These are phyloP conservation scores for Penicillium fimorum DNA, from an alignment of 495 filamentous ascomycete species.

Conservation along the genomic window DNA sequence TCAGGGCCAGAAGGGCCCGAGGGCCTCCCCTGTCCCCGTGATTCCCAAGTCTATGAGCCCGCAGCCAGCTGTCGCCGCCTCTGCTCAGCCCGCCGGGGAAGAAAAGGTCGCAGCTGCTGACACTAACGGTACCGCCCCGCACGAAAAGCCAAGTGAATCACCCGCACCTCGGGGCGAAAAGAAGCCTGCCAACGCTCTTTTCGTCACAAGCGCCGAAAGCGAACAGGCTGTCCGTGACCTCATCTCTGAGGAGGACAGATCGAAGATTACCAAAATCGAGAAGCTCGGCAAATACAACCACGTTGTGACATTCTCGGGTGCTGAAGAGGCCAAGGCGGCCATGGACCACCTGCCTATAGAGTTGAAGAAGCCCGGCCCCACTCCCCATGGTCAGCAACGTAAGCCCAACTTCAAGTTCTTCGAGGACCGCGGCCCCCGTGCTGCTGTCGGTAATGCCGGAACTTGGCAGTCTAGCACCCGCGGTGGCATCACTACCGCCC, in stretches of 20 bases:
- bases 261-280: conserved; percentile 75
- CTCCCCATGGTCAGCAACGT: conserved; percentile 58
- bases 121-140: conserved; percentile 38
- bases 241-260: conserved; percentile 76
- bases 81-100: conserved; percentile 35
- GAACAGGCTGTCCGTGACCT: conserved; percentile 76
- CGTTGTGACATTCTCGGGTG: conserved; percentile 73
- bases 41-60: conserved; percentile 58
- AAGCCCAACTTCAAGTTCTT: conserved; percentile 82
- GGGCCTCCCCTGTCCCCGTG: conserved; percentile 50
- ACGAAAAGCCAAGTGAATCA: conserved; percentile 40
- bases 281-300: conserved; percentile 72
- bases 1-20: conserved; percentile 40
- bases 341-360: conserved; percentile 70
- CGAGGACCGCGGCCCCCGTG: conserved; percentile 55
- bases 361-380: conserved; percentile 56
- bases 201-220: conserved; percentile 74
- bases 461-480: conserved; percentile 70
- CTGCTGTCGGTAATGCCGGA: conserved; percentile 59
- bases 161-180: conserved; percentile 42
- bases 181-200: conserved; percentile 72
- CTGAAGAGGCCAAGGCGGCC: conserved; percentile 74
- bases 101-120: conserved; percentile 37
- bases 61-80: conserved; percentile 40
- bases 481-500: conserved; percentile 51